Evolutionary conservation across 1,284 basidiomycete species (phyloP), one percentile per base, ranked within the genome.

Genomic region (Malassezia brasiliensis): DNA sequence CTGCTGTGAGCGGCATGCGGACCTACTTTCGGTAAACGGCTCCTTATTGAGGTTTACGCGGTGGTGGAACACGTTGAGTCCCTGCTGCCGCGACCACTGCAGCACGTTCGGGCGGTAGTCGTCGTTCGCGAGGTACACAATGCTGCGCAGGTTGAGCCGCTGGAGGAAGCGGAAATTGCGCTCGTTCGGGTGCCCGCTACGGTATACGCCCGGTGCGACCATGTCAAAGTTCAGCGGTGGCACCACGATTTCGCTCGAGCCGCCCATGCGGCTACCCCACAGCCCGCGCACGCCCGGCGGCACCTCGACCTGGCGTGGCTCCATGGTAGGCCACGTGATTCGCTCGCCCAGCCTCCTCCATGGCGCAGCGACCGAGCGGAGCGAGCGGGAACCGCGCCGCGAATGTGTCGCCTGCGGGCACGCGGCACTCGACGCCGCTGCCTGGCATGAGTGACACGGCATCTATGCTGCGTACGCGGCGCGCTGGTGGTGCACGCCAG

Each of bases 201-300:
- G 64, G 49, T 71, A 73, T 48, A 74, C 62, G 36, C 70, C 72
- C 42, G 59, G 57, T 1, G 64, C 61, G 32, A 74, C 66, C 63
- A 73, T 67, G 53, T 67, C 61, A 44, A 74, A 74, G 62, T 74
- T 74, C 45, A 74, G 61, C 6, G 72, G 72, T 0, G 72, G 72
- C 1, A 74, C 72, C 20, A 74, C 58, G 19, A 69, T 53, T 17
- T 59, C 47, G 11, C 28, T 59, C 15, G 56, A 60, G 31, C 51
- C 63, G 28, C 20, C n/a, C 22, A 20, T 22, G 19, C 20, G 36
- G 34, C 15, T 47, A n/a, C 25, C 45, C 45, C 36, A n/a, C 38
- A 41, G 42, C 19, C 52, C 39, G 12, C 38, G 38, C 45, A 39
- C 35, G 17, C 15, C 28, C 25, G 20, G 42, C 44, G 40, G 40